phyloP scores from a whole-genome alignment of 2,329 filamentous ascomycete genomes.

The Xylariaceae sp. region DNA sequence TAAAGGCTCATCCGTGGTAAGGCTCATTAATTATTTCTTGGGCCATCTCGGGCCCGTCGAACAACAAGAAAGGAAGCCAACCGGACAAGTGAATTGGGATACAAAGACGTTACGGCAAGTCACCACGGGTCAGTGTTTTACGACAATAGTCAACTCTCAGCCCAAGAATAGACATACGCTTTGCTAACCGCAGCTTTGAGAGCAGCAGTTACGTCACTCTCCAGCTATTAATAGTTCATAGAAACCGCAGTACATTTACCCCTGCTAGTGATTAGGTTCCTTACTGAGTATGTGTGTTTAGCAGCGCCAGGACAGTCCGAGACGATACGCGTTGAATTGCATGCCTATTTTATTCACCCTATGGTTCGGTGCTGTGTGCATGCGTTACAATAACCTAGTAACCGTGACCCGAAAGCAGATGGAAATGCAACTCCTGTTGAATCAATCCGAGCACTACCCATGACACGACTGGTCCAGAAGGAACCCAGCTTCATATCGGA shows the following conservation, averaged over 20 bases:
- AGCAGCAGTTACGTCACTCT: no score
- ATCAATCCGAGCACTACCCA: not conserved
- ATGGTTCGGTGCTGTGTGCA: not conserved
- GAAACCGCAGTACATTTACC: no score
- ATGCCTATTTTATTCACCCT: not conserved
- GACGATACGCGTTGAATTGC: not conserved
- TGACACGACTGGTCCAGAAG: not conserved
- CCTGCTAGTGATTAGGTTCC: no score
- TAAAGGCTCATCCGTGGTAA: not conserved
- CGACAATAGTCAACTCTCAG: not conserved
- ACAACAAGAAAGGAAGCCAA: not conserved
- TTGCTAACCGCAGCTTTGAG: not conserved
- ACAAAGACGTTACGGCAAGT: slow-evolving; percentile 5
- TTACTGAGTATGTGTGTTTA: not conserved
- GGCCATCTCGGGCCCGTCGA: not conserved
- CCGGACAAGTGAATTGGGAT: not conserved
- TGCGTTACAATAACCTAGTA: not conserved
- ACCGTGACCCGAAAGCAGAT: not conserved
- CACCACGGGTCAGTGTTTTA: not conserved
- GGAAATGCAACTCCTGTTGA: not conserved
- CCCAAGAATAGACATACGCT: not conserved
- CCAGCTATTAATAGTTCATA: no score
- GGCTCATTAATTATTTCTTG: not conserved
- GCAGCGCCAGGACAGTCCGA: not conserved
- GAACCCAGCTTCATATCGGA: not conserved